phyloP scores from a whole-genome alignment of 2,329 filamentous ascomycete species.

The Nectriaceae sp. region DNA sequence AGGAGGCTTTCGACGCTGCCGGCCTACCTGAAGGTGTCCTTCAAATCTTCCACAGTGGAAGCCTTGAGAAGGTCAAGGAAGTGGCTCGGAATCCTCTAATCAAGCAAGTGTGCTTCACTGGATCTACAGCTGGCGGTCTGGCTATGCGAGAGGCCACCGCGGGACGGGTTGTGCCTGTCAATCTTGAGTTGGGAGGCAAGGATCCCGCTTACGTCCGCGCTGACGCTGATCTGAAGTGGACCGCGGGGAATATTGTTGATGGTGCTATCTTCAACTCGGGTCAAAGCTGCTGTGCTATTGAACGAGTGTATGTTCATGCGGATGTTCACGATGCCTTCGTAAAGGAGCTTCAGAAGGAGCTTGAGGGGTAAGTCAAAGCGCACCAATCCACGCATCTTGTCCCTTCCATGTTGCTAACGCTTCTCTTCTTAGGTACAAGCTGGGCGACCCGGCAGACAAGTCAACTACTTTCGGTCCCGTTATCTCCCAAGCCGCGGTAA shows the following conservation, averaged over 20 bases:
- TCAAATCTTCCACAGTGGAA: constrained; percentile 90
- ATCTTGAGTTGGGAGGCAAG: constrained; percentile 91
- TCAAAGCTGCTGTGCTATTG: constrained; percentile 94
- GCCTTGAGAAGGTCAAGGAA: constrained; percentile 72
- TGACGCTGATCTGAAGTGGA: constrained; percentile 89
- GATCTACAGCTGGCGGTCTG: constrained; percentile 84
- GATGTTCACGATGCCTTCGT: constrained; percentile 84
- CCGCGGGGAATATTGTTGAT: constrained; percentile 91
- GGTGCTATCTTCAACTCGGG: constrained; percentile 97
- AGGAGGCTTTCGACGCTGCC: constrained; percentile 74
- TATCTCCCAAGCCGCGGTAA: constrained; percentile 76
- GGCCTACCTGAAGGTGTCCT: constrained; percentile 83
- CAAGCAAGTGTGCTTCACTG: constrained; percentile 87
- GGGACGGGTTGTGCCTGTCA: constrained; percentile 81
- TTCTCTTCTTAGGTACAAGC: constrained; percentile 44
- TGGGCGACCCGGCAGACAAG: constrained; percentile 84
- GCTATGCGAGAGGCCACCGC: constrained; percentile 83
- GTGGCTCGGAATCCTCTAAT: constrained; percentile 78
- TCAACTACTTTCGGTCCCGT: constrained; percentile 85
- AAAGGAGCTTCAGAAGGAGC: constrained; percentile 74
- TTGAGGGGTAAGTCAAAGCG: constrained; percentile 62
- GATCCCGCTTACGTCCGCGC: constrained; percentile 86
- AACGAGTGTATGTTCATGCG: constrained; percentile 88
- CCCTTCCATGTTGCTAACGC: background rate
- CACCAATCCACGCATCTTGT: background rate